Evolutionary conservation across 495 filamentous ascomycete genomes (phyloP), one percentile per base, ranked within the genome.

Genomic region (Aspergillus taichungensis): DNA sequence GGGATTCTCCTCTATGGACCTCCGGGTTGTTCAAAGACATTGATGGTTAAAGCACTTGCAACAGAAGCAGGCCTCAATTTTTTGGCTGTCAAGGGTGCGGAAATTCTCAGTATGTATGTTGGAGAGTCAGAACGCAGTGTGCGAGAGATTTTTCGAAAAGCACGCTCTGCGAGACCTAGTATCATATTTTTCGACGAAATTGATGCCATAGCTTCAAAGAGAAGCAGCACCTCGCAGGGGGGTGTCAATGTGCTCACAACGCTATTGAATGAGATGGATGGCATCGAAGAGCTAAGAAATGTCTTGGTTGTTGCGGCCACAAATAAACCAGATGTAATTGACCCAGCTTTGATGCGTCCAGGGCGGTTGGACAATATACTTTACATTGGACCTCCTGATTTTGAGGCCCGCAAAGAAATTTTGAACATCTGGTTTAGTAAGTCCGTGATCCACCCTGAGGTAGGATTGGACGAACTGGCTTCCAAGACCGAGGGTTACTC

Each of bases 181-280:
- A 91, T 98, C 59, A 88, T 98, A 47, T 98, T 98, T 71, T 97
- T 98, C 56, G 92, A 98, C 62, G 92, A 98, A 62, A 94, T 98
- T 54, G 92, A 98, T 67, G 82, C 88, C 5, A 89, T 98, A 46
- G 89, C 81, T n/a, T 79, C 82, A 8, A 78, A 80, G 48, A 76
- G 88, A 14, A 74, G 79, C 30, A 68, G 68, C 32, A 66, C 63
- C 29, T 65, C 71, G 10, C 67, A 74, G 14, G 68, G 64, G 4
- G 70, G 76, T 18, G 72, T 95, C 13, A 92, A 95, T 63, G 85
- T 95, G 10, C 72, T 98, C 3, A 94, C 91, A 3, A 94, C 92
- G 2, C 60, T 98, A 29, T 72, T 98, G 7, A 97, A 89, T 52
- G 92, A 98, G 60, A 91, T 98, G 84, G 91, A 97, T 56, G 92